Evolutionary conservation across 345 rosid genomes (phyloP).

Genomic region (Eucalyptus paniculata): DNA sequence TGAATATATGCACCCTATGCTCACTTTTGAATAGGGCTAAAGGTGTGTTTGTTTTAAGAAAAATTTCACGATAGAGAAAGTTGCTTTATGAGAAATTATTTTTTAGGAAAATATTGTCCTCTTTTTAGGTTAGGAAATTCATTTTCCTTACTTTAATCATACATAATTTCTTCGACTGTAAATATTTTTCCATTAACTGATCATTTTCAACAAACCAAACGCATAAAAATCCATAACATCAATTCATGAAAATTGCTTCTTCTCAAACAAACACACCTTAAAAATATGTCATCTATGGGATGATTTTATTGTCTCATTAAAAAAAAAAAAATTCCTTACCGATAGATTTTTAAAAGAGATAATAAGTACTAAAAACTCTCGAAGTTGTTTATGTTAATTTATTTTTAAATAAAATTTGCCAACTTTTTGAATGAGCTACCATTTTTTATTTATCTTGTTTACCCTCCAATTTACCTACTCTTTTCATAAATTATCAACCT

Average conservation of each 20-base stretch:
- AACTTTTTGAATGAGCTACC: not conserved
- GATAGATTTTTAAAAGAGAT: not conserved
- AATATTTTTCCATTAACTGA: accelerated
- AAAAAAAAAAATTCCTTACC: not conserved
- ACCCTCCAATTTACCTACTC: not conserved
- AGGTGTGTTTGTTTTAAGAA: not conserved
- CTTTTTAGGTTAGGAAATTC: not conserved
- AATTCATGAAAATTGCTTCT: not conserved
- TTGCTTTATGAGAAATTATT: accelerated
- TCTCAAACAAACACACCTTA: not conserved
- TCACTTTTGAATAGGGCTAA: not conserved
- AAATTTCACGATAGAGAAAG: not conserved
- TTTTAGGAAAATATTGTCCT: not conserved
- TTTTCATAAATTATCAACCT: not conserved
- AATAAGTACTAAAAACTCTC: not conserved
- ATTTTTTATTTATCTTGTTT: not conserved
- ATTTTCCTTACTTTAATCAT: not conserved
- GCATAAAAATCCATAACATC: not conserved
- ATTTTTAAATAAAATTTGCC: not conserved
- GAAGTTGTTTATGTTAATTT: not conserved
- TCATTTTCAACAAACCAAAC: not conserved
- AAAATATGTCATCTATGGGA: not conserved
- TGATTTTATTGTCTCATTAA: not conserved
- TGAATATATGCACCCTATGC: not conserved
- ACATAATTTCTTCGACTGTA: accelerated